Conservation (phyloP, 2,329 filamentous ascomycete species). For the Aspergillus sp. region DNA sequence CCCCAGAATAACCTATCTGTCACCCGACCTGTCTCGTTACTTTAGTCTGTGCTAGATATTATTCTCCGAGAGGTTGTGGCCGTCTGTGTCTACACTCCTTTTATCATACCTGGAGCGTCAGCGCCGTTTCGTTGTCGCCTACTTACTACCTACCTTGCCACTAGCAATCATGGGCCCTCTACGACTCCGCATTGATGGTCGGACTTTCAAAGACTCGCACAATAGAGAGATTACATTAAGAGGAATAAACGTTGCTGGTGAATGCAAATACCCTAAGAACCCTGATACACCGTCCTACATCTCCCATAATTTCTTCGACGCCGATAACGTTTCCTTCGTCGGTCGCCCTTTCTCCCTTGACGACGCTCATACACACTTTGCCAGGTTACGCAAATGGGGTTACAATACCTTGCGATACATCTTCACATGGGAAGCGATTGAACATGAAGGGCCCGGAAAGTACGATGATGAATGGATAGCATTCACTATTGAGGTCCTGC, state of each 20-base stretch:
- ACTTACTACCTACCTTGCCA: not conserved
- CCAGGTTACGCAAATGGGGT: conserved; percentile 80
- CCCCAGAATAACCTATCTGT: not conserved
- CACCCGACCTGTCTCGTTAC: not conserved
- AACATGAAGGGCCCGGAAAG: conserved; percentile 82
- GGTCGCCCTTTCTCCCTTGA: conserved; percentile 78
- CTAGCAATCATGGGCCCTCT: conserved; percentile 66
- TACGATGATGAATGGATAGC: conserved; percentile 95
- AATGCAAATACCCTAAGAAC: conserved; percentile 82
- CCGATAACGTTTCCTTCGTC: conserved; percentile 87
- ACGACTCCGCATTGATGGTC: conserved; percentile 80
- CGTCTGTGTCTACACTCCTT: not conserved
- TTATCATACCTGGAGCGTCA: not conserved
- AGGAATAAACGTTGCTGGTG: conserved; percentile 90
- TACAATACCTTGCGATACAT: conserved; percentile 97
- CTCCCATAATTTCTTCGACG: conserved; percentile 80
- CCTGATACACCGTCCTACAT: conserved; percentile 82
- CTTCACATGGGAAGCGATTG: conserved; percentile 99
- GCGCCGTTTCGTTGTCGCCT: not conserved
- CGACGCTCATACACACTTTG: conserved; percentile 84
- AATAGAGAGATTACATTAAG: conserved; percentile 85
- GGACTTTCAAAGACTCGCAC: conserved; percentile 76
- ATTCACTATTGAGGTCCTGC: conserved; percentile 82
- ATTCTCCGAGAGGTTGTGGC: not conserved
- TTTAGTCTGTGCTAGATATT: not conserved